These are phyloP conservation scores for Ensete ventricosum DNA, from an alignment of 176 grass and related monocot species.

Conservation along the genomic window DNA sequence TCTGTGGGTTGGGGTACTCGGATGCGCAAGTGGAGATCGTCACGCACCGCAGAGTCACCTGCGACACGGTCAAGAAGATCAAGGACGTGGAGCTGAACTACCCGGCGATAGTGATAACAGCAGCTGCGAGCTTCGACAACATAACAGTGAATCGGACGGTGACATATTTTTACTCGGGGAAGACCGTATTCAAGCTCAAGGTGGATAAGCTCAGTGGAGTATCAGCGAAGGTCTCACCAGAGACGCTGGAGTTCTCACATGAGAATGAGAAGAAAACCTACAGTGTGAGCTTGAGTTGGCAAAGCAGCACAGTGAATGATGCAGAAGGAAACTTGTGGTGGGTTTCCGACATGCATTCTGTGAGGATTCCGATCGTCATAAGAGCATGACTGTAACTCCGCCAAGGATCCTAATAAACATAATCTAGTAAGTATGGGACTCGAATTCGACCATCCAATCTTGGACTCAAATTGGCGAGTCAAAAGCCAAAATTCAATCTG, in stretches of 20 bases:
- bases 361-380: conserved; percentile 33
- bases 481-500: too few species aligned
- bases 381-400: too few species aligned
- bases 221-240: conserved; percentile 6
- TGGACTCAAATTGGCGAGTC: too few species aligned
- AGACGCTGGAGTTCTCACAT: conserved; percentile 27
- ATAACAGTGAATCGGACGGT: conserved; percentile 23
- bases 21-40: conserved; percentile 16
- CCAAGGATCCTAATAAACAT: too few species aligned
- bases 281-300: conserved; percentile 29
- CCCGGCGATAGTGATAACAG: conserved; percentile 17
- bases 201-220: conserved; percentile 21
- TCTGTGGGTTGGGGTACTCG: conserved; percentile 36
- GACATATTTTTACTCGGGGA: conserved; percentile 26
- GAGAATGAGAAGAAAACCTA: conserved; percentile 28
- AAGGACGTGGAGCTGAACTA: conserved; percentile 31
- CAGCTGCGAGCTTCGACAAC: neutral
- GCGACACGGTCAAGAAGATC: conserved; percentile 10
- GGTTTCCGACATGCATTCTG: conserved; percentile 18
- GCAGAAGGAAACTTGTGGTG: conserved; percentile 27
- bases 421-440: too few species aligned
- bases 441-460: too few species aligned
- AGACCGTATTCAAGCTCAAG: conserved; percentile 13
- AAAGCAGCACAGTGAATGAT: neutral
- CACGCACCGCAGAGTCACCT: conserved; percentile 16